A percentile compares a stretch with the other conserved stretches of the same genome.
Conservation (phyloP, 1,139 yeast genomes). For the Taiozyma sp. region DNA sequence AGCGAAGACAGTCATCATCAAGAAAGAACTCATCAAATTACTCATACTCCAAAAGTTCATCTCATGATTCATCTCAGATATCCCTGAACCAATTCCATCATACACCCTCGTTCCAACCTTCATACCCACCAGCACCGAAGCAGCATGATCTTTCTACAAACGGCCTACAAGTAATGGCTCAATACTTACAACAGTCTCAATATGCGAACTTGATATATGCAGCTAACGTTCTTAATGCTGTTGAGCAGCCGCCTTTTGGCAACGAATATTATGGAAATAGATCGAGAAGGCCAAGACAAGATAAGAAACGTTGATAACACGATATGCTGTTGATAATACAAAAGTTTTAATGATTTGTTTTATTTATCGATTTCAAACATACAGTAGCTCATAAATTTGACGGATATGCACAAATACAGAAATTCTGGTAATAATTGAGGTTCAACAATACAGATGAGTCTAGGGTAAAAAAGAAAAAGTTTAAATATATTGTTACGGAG, state of each 20-base stretch:
- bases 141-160: constrained; percentile 33
- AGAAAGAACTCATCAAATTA: not conserved
- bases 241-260: constrained; percentile 23
- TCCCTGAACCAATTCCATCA: constrained; percentile 14
- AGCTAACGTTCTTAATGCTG: constrained; percentile 42
- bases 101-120: constrained; percentile 11
- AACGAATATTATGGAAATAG: constrained; percentile 11
- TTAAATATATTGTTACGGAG: no score
- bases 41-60: constrained; percentile 3
- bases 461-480: no score
- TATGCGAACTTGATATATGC: constrained; percentile 57
- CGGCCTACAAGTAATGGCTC: constrained; percentile 76
- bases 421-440: no score
- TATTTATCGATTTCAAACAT: not conserved
- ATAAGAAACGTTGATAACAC: not conserved
- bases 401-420: no score
- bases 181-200: constrained; percentile 67
- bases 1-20: not conserved
- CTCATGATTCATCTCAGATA: constrained; percentile 16
- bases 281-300: not conserved
- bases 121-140: constrained; percentile 4
- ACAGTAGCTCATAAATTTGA: not conserved
- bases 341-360: not conserved
- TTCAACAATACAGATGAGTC: no score
- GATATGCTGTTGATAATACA: not conserved